Conservation (phyloP, 73 alveolate species). For the Paramecium bursaria region DNA sequence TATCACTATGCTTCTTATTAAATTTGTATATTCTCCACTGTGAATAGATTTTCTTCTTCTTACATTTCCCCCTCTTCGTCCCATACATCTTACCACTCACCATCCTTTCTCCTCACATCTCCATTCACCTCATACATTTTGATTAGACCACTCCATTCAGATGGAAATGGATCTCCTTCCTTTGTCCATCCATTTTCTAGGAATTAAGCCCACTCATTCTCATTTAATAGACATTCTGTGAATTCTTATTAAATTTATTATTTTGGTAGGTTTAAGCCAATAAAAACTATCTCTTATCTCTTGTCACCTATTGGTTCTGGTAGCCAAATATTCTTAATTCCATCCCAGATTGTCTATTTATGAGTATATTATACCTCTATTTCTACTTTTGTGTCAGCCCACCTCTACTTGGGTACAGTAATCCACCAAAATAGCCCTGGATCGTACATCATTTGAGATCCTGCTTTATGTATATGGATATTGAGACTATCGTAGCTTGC, state of each 20-base stretch:
- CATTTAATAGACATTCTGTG: slow-evolving; percentile 1
- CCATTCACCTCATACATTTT: slow-evolving; percentile 5
- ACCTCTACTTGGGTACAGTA: slow-evolving; percentile 1
- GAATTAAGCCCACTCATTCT: not conserved
- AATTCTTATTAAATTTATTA: not conserved
- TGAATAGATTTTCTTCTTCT: slow-evolving; percentile 43
- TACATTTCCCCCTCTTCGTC: slow-evolving; percentile 53
- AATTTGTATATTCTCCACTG: not conserved
- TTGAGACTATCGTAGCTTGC: slow-evolving; percentile 55
- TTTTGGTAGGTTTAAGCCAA: slow-evolving; percentile 37
- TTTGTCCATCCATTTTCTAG: slow-evolving; percentile 30
- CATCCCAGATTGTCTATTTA: slow-evolving; percentile 41
- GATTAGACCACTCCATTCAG: slow-evolving; percentile 5
- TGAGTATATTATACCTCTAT: not conserved
- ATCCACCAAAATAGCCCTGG: slow-evolving; percentile 57
- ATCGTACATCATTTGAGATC: slow-evolving; percentile 6
- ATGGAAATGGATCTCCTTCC: slow-evolving; percentile 23
- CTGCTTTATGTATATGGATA: slow-evolving; percentile 24
- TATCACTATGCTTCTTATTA: slow-evolving; percentile 4
- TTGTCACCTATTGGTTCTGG: slow-evolving; percentile 29
- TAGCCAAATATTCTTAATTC: slow-evolving; percentile 20
- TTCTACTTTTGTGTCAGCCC: slow-evolving; percentile 48
- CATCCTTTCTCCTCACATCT: slow-evolving; percentile 31
- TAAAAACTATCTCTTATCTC: slow-evolving; percentile 45
- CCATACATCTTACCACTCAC: slow-evolving; percentile 57